Base-by-base conservation (phyloP, 805 yeast species). In the Ogataea trehalophila region DNA sequence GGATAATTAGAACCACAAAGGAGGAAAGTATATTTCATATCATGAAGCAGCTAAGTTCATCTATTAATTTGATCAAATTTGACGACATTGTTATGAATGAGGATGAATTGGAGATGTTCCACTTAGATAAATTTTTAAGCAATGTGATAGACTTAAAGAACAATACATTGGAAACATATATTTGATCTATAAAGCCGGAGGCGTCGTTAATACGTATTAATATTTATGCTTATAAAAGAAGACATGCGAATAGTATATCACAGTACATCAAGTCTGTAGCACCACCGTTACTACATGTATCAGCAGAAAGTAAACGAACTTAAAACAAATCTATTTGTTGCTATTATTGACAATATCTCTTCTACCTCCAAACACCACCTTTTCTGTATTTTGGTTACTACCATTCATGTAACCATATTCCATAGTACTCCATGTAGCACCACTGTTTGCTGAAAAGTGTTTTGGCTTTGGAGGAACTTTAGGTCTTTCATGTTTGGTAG, bases 341-440 rank as follows among this genome's bases (percentile, higher is more conserved):
- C 41, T 42, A 36, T 55, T 52, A 18, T 49, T 46, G 5, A 65
- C 64, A 35, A 80, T 72, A 56, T 77, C 72, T 48, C 83, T 67
- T 47, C 73, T 65, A 33, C 71, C 73, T 3, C 85, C 83, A 55
- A 80, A 75, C 0, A 77, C 80, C 13, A 80, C 70, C 20, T 72
- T 71, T 56, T 81, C 84, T 0, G 76, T 69, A 3, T 69, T 64
- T 49, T 79, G 84, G 37, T 74, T 74, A 3, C 81, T 77, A 29
- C 85, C 84, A 34, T 70, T 72, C 74, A 77, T 76, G 52, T 73
- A 79, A 0, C 87, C 85, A 55, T 81, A 80, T 53, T 81, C 85
- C 9, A 69, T 50, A 0, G 83, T 71, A 52, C 81, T 79, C 87
- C 87, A 81, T 1, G 64, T 53, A 5, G 51, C 53, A 6, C 63